Conservation (phyloP, 768 basidiomycete species). For the Lactarius tabidus region DNA sequence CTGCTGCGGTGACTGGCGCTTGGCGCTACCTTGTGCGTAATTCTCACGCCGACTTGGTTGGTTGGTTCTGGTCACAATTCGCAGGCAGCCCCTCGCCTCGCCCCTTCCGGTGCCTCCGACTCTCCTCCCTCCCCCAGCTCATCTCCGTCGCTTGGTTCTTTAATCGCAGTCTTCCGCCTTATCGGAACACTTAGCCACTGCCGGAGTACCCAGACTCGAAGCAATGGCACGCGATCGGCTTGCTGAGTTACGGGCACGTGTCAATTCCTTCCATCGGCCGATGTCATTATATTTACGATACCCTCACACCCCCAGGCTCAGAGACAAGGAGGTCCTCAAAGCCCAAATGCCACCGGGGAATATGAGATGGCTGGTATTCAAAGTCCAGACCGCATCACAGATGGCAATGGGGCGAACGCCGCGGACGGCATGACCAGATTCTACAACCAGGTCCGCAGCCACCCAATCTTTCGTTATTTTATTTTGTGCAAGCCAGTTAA, state of each 20-base stretch:
- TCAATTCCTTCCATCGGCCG: background rate
- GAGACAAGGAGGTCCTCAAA: slow-evolving; percentile 30
- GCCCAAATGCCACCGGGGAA: slow-evolving; percentile 21
- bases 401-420: slow-evolving; percentile 25
- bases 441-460: slow-evolving; percentile 32
- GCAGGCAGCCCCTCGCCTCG: background rate
- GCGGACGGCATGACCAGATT: slow-evolving; percentile 32
- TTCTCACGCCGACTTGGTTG: slow-evolving; percentile 13
- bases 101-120: slow-evolving; percentile 1
- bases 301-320: slow-evolving; percentile 29
- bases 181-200: slow-evolving; percentile 8
- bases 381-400: slow-evolving; percentile 24
- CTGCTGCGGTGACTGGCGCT: background rate
- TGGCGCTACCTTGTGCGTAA: background rate
- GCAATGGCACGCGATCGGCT: slow-evolving; percentile 27
- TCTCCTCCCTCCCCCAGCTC: background rate
- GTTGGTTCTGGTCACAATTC: slow-evolving; percentile 11
- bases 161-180: background rate
- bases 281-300: slow-evolving; percentile 3
- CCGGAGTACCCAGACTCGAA: background rate
- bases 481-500: background rate
- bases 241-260: slow-evolving; percentile 26
- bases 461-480: background rate
- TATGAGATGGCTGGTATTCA: slow-evolving; percentile 34
- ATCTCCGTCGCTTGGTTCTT: background rate